phyloP scores from a whole-genome alignment of 208 protist species.

The Leishmania guyanensis region DNA sequence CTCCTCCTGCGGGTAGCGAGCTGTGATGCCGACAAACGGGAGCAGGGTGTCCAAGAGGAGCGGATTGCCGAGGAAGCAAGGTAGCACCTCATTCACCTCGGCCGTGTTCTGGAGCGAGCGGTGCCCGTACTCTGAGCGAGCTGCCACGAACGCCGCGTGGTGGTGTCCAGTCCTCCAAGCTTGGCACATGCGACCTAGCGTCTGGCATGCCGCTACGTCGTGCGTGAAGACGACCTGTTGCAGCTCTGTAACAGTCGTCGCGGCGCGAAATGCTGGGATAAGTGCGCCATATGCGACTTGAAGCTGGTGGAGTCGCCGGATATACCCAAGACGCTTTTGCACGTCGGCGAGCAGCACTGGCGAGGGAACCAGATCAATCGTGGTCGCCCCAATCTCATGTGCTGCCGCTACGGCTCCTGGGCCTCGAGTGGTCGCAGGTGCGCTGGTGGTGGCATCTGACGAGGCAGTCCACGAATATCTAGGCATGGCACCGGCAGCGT shows the following conservation, averaged over 20 bases:
- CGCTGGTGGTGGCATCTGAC: not conserved
- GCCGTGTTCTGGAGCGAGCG: not conserved
- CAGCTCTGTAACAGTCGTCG: conserved; percentile 29
- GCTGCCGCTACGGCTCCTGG: not conserved
- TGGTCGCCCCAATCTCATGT: not conserved
- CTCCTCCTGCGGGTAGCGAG: conserved; percentile 53
- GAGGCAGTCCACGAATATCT: not conserved
- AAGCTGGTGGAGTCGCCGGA: conserved; percentile 60
- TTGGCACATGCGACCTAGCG: conserved; percentile 11
- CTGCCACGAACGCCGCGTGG: not conserved
- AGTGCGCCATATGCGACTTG: conserved; percentile 33
- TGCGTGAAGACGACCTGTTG: conserved; percentile 32
- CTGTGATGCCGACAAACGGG: conserved; percentile 42
- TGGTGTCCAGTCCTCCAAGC: not conserved
- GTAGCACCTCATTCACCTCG: conserved; percentile 6
- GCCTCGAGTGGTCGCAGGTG: not conserved
- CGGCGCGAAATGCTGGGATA: conserved; percentile 40
- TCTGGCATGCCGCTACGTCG: conserved; percentile 12
- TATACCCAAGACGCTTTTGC: conserved; percentile 31
- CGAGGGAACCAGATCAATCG: conserved; percentile 21
- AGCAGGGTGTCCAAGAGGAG: conserved; percentile 35
- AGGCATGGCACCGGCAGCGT: not conserved
- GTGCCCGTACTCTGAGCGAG: not conserved
- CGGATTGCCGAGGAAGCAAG: conserved; percentile 26
- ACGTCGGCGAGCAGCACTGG: conserved; percentile 40